Percentiles rank a stretch among this genome's conserved stretches.
These are phyloP conservation scores for Lactarius hatsudake DNA, from an alignment of 768 basidiomycete genomes.

Conservation along the genomic window DNA sequence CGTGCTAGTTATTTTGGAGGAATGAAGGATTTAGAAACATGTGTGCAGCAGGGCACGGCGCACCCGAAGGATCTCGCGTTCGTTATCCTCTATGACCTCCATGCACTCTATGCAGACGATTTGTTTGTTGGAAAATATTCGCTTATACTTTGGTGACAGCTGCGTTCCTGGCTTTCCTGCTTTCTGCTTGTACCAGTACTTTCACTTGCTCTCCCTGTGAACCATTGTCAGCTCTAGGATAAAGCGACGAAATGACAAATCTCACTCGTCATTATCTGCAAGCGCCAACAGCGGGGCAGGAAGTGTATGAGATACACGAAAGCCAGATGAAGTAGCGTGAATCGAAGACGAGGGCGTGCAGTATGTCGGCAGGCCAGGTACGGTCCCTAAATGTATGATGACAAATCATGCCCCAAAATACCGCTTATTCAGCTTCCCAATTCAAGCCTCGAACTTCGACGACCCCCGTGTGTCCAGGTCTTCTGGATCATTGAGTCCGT, in stretches of 20 bases:
- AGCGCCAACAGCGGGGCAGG: neutral
- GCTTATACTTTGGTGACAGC: slow-evolving; percentile 36
- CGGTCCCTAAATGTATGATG: too few relatives aligned
- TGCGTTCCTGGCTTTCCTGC: slow-evolving; percentile 29
- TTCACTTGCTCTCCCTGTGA: slow-evolving; percentile 27
- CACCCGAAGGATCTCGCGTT: slow-evolving; percentile 37
- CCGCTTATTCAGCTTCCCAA: too few relatives aligned
- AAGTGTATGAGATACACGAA: too few relatives aligned
- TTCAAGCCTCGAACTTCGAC: too few relatives aligned
- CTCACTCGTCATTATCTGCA: slow-evolving; percentile 43
- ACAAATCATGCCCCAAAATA: too few relatives aligned
- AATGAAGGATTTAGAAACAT: neutral
- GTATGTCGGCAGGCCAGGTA: too few relatives aligned
- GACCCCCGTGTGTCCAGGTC: too few relatives aligned
- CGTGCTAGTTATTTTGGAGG: slow-evolving; percentile 30
- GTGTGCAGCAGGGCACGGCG: slow-evolving; percentile 2
- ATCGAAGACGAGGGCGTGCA: too few relatives aligned
- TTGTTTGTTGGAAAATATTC: slow-evolving; percentile 44
- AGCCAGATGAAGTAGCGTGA: too few relatives aligned
- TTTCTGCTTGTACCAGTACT: slow-evolving; percentile 38
- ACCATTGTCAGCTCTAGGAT: neutral
- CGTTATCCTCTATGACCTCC: slow-evolving; percentile 29
- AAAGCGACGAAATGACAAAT: neutral
- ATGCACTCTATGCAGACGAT: too few relatives aligned
- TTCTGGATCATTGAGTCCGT: slow-evolving; percentile 32